phyloP scores from a whole-genome alignment of 2,329 filamentous ascomycete genomes.

The Hyphodiscus sp. region DNA sequence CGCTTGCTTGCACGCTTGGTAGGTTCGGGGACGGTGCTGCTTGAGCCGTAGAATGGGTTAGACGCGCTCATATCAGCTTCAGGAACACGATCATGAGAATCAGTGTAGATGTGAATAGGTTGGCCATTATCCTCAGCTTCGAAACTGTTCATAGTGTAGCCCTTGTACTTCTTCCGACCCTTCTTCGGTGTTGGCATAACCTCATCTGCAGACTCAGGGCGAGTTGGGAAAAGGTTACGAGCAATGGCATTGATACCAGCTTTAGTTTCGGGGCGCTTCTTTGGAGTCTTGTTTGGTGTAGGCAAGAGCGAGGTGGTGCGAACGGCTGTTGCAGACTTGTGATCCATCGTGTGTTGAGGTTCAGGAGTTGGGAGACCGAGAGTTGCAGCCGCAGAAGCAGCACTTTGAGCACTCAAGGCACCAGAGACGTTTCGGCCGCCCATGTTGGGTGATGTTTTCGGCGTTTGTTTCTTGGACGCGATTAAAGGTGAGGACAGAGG shows the following conservation, averaged over 20 bases:
- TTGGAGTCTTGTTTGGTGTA: conserved; percentile 71
- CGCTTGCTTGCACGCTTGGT: conserved; percentile 48
- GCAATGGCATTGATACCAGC: conserved; percentile 49
- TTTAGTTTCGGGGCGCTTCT: conserved; percentile 46
- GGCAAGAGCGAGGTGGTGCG: conserved; percentile 53
- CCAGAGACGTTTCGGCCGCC: conserved; percentile 43
- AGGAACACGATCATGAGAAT: conserved; percentile 72
- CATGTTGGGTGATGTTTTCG: conserved; percentile 32
- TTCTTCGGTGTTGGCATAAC: conserved; percentile 53
- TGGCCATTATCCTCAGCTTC: conserved; percentile 45
- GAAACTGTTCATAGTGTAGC: conserved; percentile 52
- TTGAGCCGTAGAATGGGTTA: conserved; percentile 64
- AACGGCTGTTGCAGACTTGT: conserved; percentile 11
- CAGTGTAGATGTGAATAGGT: conserved; percentile 68
- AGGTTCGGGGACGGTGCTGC: conserved; percentile 32
- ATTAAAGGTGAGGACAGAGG: conserved; percentile 24
- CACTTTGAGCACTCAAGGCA: conserved; percentile 38
- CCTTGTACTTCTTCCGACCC: conserved; percentile 50
- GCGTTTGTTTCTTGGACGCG: conserved; percentile 20
- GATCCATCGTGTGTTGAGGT: conserved; percentile 12
- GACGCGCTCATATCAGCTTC: conserved; percentile 56
- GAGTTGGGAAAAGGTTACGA: conserved; percentile 53
- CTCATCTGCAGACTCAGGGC: conserved; percentile 41
- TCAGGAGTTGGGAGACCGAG: conserved; percentile 21
- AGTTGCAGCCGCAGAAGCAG: conserved; percentile 35